Percentiles rank a stretch among this genome's conserved stretches.
Conservation (phyloP, 2,329 filamentous ascomycete genomes). For the Onygenales sp. region DNA sequence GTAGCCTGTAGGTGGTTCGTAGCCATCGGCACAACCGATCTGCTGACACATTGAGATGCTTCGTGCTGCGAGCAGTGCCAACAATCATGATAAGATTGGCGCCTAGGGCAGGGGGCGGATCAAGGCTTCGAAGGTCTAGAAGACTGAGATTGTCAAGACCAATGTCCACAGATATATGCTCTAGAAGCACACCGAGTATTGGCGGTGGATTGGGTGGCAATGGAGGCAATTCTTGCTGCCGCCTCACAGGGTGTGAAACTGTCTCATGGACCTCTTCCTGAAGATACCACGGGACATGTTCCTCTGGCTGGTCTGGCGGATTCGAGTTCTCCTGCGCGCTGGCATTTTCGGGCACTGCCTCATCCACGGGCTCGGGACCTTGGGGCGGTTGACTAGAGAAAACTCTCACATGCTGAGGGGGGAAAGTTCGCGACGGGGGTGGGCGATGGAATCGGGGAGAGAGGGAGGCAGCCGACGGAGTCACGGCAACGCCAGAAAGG, state of each 20-base stretch:
- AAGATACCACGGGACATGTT: conserved; percentile 54
- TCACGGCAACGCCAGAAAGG: conserved; percentile 17
- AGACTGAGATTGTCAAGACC: conserved; percentile 74
- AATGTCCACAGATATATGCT: conserved; percentile 73
- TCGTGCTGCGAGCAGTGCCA: conserved; percentile 81
- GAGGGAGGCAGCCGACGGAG: conserved; percentile 8
- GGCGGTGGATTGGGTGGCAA: conserved; percentile 61
- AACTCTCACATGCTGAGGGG: neutral
- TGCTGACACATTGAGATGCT: conserved; percentile 83
- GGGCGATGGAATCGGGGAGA: neutral
- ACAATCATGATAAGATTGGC: conserved; percentile 87
- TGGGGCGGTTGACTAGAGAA: neutral
- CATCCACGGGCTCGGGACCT: neutral
- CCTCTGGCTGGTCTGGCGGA: conserved; percentile 4
- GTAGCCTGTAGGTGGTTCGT: conserved; percentile 59
- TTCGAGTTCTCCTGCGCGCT: neutral
- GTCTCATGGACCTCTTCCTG: conserved; percentile 50
- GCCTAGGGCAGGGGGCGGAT: conserved; percentile 79
- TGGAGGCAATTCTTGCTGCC: conserved; percentile 50
- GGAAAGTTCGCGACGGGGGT: neutral
- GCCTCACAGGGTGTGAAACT: conserved; percentile 35
- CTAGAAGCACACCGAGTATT: conserved; percentile 61
- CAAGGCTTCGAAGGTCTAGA: conserved; percentile 72
- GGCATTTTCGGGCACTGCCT: neutral
- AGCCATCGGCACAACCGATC: conserved; percentile 86